These are phyloP conservation scores for Amaranthus cruentus DNA, from an alignment of 148 eudicot genomes.

Conservation along the genomic window DNA sequence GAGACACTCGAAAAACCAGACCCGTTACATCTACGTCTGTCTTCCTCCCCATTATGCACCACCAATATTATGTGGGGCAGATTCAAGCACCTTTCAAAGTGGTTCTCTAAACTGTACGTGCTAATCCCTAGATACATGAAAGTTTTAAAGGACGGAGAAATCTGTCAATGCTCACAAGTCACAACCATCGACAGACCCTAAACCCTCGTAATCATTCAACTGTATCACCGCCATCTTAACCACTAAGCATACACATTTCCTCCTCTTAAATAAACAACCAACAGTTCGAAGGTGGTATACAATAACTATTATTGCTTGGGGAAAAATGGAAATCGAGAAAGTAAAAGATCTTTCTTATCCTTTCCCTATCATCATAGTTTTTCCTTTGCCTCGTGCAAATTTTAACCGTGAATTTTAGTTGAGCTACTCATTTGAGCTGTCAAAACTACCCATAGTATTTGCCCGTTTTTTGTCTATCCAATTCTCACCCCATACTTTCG, in stretches of 20 bases:
- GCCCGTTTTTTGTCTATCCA: slow-evolving; percentile 71
- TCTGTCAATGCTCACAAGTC: slow-evolving; percentile 6
- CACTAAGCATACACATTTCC: slow-evolving; percentile 23
- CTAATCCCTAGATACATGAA: slow-evolving; percentile 30
- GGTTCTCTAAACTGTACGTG: slow-evolving; percentile 29
- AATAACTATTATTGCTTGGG: slow-evolving; percentile 19
- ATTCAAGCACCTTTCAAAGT: slow-evolving; percentile 15
- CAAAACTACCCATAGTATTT: slow-evolving; percentile 60
- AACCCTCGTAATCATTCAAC: slow-evolving; percentile 16
- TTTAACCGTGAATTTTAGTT: neutral
- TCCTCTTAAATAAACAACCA: slow-evolving; percentile 16
- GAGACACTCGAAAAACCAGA: slow-evolving; percentile 15
- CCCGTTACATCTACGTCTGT: neutral
- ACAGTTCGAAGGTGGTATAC: slow-evolving; percentile 13
- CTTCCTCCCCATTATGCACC: slow-evolving; percentile 10
- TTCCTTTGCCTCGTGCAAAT: slow-evolving; percentile 4
- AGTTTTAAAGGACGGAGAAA: slow-evolving; percentile 3
- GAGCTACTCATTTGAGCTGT: slow-evolving; percentile 50
- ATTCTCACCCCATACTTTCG: slow-evolving; percentile 97
- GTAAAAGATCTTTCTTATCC: slow-evolving; percentile 9
- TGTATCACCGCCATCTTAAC: slow-evolving; percentile 20
- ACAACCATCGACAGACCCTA: slow-evolving; percentile 1
- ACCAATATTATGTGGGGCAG: slow-evolving; percentile 2
- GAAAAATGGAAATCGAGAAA: slow-evolving; percentile 27
- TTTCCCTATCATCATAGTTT: slow-evolving; percentile 3